Percentiles rank a stretch among this genome's conserved stretches.
phyloP scores from a whole-genome alignment of 179 eudicot species.

The Camellia oleifera region DNA sequence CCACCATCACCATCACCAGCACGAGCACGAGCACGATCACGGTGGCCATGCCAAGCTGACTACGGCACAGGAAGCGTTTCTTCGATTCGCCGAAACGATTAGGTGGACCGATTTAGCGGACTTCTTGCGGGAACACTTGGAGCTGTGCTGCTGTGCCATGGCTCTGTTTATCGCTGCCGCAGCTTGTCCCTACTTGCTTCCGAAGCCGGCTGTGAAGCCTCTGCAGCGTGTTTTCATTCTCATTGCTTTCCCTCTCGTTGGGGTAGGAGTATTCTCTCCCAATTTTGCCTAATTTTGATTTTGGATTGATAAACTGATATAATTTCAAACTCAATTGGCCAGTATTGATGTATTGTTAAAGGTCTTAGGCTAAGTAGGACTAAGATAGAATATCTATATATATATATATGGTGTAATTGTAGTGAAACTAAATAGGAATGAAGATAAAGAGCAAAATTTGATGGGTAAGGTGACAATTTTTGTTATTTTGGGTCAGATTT shows the following conservation, averaged over 20 bases:
- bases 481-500: too few species aligned
- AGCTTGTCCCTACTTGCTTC: constrained; percentile 68
- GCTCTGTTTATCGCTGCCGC: constrained; percentile 70
- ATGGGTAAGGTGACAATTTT: too few species aligned
- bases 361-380: too few species aligned
- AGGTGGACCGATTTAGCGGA: constrained; percentile 76
- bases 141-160: constrained; percentile 72
- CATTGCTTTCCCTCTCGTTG: constrained; percentile 88
- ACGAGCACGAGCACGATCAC: constrained; percentile 8
- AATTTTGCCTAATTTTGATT: not conserved
- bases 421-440: too few species aligned
- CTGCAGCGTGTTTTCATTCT: constrained; percentile 57
- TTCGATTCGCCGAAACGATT: constrained; percentile 54
- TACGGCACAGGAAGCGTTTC: constrained; percentile 49
- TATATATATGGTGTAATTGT: too few species aligned
- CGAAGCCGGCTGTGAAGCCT: constrained; percentile 45
- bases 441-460: too few species aligned
- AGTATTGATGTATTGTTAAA: too few species aligned
- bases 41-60: constrained; percentile 30
- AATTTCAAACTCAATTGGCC: not conserved
- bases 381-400: too few species aligned
- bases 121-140: constrained; percentile 73
- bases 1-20: too few species aligned
- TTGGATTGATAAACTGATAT: not conserved
- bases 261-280: constrained; percentile 42